Evolutionary conservation across 345 rosid species (phyloP).

Genomic region (Eucalyptus guilfoylei): DNA sequence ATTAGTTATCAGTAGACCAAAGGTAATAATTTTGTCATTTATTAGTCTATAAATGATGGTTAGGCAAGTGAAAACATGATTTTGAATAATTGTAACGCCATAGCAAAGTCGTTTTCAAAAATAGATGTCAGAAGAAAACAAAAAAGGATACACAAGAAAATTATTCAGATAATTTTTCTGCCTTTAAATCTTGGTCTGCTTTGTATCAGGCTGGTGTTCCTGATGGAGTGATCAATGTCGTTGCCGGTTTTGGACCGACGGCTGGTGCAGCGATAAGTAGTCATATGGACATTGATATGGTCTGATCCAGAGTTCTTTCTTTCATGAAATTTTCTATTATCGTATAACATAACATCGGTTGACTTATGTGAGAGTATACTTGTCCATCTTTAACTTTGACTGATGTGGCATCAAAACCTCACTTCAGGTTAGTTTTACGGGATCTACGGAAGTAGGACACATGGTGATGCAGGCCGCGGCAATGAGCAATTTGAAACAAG

Average conservation of each 20-base stretch:
- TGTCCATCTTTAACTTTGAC: rapidly evolving
- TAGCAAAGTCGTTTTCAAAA: background rate
- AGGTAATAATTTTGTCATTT: background rate
- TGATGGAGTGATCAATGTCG: slow-evolving; percentile 73
- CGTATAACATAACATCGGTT: rapidly evolving
- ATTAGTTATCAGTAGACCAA: background rate
- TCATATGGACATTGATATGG: slow-evolving; percentile 85
- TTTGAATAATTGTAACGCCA: background rate
- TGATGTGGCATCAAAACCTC: background rate
- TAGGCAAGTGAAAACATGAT: background rate
- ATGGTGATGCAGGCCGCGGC: slow-evolving; percentile 66
- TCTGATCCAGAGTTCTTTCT: background rate
- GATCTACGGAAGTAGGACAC: slow-evolving; percentile 72
- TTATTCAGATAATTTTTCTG: background rate
- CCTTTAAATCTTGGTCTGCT: background rate
- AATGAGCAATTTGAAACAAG: slow-evolving; percentile 53
- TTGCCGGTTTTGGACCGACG: slow-evolving; percentile 59
- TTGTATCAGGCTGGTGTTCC: slow-evolving; percentile 66
- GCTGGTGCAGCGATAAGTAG: slow-evolving; percentile 78
- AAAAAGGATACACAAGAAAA: background rate
- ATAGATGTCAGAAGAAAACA: background rate
- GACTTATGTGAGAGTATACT: background rate
- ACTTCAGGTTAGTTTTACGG: slow-evolving; percentile 65
- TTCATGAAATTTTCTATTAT: background rate
- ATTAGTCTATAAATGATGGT: background rate